These are phyloP conservation scores for Pseudogymnoascus sp. DNA, from an alignment of 2,329 filamentous ascomycete species.

Conservation along the genomic window DNA sequence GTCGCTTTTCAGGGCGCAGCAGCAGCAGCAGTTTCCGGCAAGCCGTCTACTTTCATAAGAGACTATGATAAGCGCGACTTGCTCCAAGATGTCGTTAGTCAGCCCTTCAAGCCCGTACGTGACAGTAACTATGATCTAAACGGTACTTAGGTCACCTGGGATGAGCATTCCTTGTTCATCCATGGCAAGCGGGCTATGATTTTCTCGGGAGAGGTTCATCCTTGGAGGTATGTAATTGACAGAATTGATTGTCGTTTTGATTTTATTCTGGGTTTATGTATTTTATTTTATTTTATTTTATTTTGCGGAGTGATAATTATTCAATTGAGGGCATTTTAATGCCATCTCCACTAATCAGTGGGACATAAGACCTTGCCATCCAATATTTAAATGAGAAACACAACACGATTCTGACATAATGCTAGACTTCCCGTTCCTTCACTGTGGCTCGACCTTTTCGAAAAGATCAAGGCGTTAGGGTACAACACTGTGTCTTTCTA, in stretches of 20 bases:
- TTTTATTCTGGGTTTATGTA: background rate
- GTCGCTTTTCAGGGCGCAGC: background rate
- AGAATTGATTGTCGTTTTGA: constrained; percentile 19
- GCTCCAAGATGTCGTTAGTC: constrained; percentile 44
- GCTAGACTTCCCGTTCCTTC: constrained; percentile 47
- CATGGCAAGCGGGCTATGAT: constrained; percentile 62
- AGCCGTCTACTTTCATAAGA: constrained; percentile 25
- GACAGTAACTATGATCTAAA: background rate
- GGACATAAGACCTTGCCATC: background rate
- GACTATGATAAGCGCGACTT: constrained; percentile 39
- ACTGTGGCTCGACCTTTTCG: constrained; percentile 63
- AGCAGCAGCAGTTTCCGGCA: constrained; percentile 1
- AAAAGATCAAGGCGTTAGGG: constrained; percentile 74
- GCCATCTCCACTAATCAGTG: background rate
- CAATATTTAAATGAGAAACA: background rate
- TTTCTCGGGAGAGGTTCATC: constrained; percentile 67
- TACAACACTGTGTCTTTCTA: constrained; percentile 77
- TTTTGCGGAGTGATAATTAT: background rate
- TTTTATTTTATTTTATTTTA: background rate
- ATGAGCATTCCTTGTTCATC: constrained; percentile 62
- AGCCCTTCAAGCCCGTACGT: background rate
- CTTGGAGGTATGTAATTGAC: constrained; percentile 34
- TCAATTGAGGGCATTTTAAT: background rate
- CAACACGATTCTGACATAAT: background rate
- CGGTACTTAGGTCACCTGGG: constrained; percentile 50